Base-by-base conservation (phyloP, 2,329 filamentous ascomycete genomes). In the Sporothrix pseudoabietina region DNA sequence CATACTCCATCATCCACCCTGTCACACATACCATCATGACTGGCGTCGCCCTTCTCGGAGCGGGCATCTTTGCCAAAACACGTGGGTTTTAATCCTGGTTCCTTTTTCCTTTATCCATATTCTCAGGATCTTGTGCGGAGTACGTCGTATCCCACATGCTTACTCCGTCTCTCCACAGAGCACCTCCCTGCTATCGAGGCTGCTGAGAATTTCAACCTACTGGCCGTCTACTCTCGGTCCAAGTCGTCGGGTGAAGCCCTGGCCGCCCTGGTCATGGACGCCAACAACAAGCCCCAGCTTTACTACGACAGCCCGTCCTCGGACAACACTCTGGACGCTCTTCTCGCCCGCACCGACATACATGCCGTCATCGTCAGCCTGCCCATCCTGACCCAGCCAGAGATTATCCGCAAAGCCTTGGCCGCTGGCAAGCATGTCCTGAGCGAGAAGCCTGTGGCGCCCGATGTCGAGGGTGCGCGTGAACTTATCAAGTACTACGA, bases 381-480 rank as follows among this genome's bases (percentile, higher is more conserved):
- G 54, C 90, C 90, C 41, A 92, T 92, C 78, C 78, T 84, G 63
- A 82, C 82, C 49, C 90, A 92, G 79, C 88, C 89, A 2, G 81
- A 81, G 9, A 86, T 86, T 77, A 87, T 92, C 77, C 83, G 87
- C 75, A 84, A 85, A 75, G 88, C 88, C 0, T 82, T 92, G 22
- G 78, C 81, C n/a, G 89, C 89, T 1, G 89, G 89, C 32, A 93
- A 92, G 80, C 89, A 92, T 78, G 90, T 92, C 7, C 82, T 92
- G 2, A 87, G 87, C 19, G 91, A 92, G 81, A 92, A 92, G 81
- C 90, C 91, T 47, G 84, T 92, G 55, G 90, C 87, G 1, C 86
- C 87, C 76, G 87, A 91, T 4, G 74, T 83, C 8, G 77, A 77
- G 12, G 74, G 74, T 14, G 77, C 78, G 14, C 77, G 75, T 39